Evolutionary conservation across 352 stramenopile genomes (phyloP), one percentile per base, ranked within the genome.

Genomic region (Phytopythium delawarense): DNA sequence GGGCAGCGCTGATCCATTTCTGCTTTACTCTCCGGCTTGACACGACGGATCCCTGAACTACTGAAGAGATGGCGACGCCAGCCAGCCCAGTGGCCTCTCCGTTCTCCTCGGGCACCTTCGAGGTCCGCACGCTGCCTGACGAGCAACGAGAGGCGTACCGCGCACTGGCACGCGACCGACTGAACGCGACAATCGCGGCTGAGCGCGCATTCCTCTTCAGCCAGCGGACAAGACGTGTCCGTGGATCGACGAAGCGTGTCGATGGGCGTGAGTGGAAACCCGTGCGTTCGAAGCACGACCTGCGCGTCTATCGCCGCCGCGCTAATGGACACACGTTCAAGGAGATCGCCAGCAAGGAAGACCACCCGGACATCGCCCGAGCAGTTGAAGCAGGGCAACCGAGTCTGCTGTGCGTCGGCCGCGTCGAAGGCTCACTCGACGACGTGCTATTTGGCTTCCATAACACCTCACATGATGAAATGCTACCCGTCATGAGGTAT

Each of bases 391-490:
- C 18, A 7, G 45, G 39, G 4, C 53, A 63, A 11, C 72, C 71
- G 28, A 75, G 49, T 0, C 74, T 88, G 60, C 70, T 79, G 20
- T 74, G 72, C 28, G 58, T 84, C 11, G 76, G 76, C 9, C 57
- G 65, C 25, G 67, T 86, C n/a, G 63, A 74, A 18, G 78, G 78
- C 8, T 74, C 76, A 11, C 69, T 88, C 21, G 74, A 88, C 44
- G 74, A 84, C 40, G 37, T 84, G 42, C 46, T 88, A n/a, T 88
- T 83, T 59, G 78, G 78, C 3, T 64, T 59, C 45, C 73, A 81
- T 62, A 75, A 74, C 65, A 60, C 63, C 15, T 76, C 66, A 4
- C 63, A 78, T 21, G 70, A 81, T 1, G 72, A 82, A 32, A 63
- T 71, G 51, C 71, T 79, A 55, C 75, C 77, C 15, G 77, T 66